phyloP scores from a whole-genome alignment of 495 filamentous ascomycete genomes.

The Astrothelium subdiscretum region DNA sequence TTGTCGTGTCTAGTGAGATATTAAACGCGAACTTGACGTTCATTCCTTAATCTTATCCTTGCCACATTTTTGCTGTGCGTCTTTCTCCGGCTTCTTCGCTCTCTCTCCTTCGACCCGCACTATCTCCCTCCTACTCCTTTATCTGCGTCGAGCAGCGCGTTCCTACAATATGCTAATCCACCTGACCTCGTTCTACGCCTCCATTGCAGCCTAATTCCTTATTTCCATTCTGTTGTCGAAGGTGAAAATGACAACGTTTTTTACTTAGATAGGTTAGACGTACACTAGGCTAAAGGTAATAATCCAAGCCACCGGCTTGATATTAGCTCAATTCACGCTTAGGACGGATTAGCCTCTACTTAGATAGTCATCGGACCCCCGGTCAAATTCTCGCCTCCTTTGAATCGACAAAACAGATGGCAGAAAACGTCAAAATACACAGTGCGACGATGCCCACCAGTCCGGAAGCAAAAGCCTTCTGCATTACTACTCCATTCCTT shows the following conservation, averaged over 20 bases:
- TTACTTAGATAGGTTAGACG: background rate
- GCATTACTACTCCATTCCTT: too few relatives aligned
- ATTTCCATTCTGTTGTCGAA: background rate
- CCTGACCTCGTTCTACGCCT: background rate
- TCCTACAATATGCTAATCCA: background rate
- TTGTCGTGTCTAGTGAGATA: background rate
- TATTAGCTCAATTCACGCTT: background rate
- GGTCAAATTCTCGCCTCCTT: too few relatives aligned
- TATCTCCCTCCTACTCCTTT: background rate
- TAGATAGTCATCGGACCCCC: too few relatives aligned
- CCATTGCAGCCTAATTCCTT: background rate
- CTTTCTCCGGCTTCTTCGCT: background rate
- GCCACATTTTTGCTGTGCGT: background rate
- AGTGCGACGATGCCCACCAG: too few relatives aligned
- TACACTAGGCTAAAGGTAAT: background rate
- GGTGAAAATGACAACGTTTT: background rate
- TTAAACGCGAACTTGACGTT: background rate
- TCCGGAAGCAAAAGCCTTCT: too few relatives aligned
- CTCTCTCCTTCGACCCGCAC: background rate
- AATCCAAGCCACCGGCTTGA: background rate
- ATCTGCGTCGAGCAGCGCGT: background rate
- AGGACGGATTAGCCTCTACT: background rate
- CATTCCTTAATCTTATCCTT: background rate
- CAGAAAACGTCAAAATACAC: too few relatives aligned
- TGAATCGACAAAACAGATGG: too few relatives aligned